phyloP scores from a whole-genome alignment of 108 stramenopile genomes.

The Tribonema minus region DNA sequence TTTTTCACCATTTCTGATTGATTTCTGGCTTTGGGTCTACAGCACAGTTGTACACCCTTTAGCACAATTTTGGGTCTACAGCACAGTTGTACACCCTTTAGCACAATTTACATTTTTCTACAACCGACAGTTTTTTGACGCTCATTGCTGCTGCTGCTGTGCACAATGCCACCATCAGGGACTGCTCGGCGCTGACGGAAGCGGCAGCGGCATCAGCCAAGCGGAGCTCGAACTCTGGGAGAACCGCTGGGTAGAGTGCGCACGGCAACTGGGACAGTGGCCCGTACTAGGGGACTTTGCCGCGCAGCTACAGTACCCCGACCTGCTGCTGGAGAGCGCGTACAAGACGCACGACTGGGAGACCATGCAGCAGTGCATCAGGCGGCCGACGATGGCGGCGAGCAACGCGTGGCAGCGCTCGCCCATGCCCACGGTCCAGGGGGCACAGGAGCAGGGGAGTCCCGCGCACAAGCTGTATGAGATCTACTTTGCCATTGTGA shows the following conservation, averaged over 20 bases:
- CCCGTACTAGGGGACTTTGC: constrained; percentile 73
- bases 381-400: too few relatives aligned
- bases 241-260: constrained; percentile 73
- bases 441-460: constrained; percentile 11
- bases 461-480: constrained; percentile 28
- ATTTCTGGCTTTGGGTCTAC: too few relatives aligned
- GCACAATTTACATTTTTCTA: too few relatives aligned
- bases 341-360: constrained; percentile 85
- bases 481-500: constrained; percentile 5
- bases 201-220: constrained; percentile 39
- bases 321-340: constrained; percentile 74
- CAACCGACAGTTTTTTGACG: too few relatives aligned
- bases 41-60: too few relatives aligned
- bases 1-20: too few relatives aligned
- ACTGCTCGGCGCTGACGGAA: background rate
- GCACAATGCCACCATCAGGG: background rate
- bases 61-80: too few relatives aligned
- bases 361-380: background rate
- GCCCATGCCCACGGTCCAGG: constrained; percentile 5
- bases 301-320: constrained; percentile 53
- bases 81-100: too few relatives aligned
- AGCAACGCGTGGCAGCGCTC: too few relatives aligned
- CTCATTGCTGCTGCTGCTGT: background rate
- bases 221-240: constrained; percentile 80
- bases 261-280: constrained; percentile 79